Percentiles rank a stretch among this genome's conserved stretches.
phyloP scores from a whole-genome alignment of 2,329 filamentous ascomycete species.

The Periconia digitata region DNA sequence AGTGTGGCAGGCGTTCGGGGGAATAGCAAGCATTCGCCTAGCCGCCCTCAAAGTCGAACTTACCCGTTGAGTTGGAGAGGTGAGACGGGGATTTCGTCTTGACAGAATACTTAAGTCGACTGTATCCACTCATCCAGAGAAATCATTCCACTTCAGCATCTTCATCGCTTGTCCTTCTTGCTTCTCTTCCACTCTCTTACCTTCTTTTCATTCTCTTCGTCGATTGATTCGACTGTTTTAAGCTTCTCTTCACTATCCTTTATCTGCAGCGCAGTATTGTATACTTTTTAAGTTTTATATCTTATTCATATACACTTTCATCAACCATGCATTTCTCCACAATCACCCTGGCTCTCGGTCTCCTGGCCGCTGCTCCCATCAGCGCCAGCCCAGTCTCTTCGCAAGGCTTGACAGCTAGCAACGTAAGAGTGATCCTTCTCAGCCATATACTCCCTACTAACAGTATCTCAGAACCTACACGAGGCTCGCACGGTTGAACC shows the following conservation, averaged over 20 bases:
- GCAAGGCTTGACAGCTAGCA: constrained; percentile 1
- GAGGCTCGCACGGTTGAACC: constrained; percentile 1
- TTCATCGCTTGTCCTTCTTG: too few species aligned
- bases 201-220: constrained; percentile 7
- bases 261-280: constrained; percentile 3
- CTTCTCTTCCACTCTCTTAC: constrained; percentile 1
- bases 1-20: neutral
- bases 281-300: neutral
- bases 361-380: constrained; percentile 5
- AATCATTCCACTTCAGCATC: constrained; percentile 3
- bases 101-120: constrained; percentile 6
- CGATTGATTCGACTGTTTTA: constrained; percentile 11
- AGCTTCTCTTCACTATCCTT: constrained; percentile 1
- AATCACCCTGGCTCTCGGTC: constrained; percentile 6
- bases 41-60: neutral
- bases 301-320: neutral
- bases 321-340: constrained; percentile 10
- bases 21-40: neutral
- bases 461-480: neutral
- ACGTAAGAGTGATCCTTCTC: neutral
- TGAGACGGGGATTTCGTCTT: neutral
- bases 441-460: neutral
- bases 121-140: neutral
- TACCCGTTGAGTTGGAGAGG: neutral
- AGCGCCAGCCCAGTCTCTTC: constrained; percentile 1